Evolutionary conservation across 345 rosid species (phyloP).

Genomic region (rapeseed (Brassica napus)): DNA sequence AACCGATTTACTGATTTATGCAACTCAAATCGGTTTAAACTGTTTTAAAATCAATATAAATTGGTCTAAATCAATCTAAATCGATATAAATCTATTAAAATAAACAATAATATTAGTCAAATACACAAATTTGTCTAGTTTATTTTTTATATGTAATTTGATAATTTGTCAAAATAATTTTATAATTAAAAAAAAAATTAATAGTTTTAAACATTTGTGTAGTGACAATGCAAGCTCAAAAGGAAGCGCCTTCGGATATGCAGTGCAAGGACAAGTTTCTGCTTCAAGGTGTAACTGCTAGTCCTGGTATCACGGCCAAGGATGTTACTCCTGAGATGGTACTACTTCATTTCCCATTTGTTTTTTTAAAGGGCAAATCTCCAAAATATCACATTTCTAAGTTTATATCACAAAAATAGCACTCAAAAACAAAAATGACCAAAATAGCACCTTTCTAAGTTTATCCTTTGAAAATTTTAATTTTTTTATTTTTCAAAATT

Average conservation of each 20-base stretch:
- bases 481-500: too few relatives aligned
- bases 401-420: too few relatives aligned
- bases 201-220: not conserved
- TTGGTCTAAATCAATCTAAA: too few relatives aligned
- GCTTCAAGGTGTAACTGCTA: slow-evolving; percentile 66
- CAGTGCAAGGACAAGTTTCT: slow-evolving; percentile 90
- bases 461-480: too few relatives aligned
- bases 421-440: too few relatives aligned
- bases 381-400: too few relatives aligned
- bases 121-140: not conserved
- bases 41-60: not conserved
- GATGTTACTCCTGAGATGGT: slow-evolving; percentile 82
- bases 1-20: not conserved
- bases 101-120: not conserved
- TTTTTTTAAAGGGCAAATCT: too few relatives aligned
- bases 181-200: not conserved
- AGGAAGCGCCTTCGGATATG: slow-evolving; percentile 49
- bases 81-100: too few relatives aligned
- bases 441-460: too few relatives aligned
- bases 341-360: not conserved
- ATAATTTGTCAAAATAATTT: not conserved
- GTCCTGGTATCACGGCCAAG: slow-evolving; percentile 57
- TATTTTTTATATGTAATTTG: too few relatives aligned
- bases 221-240: not conserved
- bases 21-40: too few relatives aligned